phyloP scores from a whole-genome alignment of 2,329 filamentous ascomycete species.

The Fusarium sp. region DNA sequence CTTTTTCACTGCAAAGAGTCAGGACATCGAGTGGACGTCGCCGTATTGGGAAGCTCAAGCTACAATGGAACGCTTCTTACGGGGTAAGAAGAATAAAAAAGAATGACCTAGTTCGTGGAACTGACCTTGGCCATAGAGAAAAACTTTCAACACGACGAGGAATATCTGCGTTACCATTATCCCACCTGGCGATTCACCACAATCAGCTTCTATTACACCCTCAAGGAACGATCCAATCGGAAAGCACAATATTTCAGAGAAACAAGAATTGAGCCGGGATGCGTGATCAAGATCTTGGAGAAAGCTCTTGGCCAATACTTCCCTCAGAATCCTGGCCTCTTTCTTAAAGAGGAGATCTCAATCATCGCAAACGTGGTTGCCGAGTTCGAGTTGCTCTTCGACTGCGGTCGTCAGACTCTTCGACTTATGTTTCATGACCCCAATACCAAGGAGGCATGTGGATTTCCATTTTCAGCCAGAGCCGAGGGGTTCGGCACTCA shows the following conservation, averaged over 20 bases:
- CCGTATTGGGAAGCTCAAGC: not conserved
- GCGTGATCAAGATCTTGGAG: not conserved
- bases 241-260: rapidly evolving
- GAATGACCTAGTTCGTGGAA: rapidly evolving
- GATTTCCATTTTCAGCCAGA: not conserved
- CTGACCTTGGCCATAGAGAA: not conserved
- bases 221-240: no score
- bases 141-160: rapidly evolving
- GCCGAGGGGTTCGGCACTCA: not conserved
- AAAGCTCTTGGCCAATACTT: not conserved
- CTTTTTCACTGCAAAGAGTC: not conserved
- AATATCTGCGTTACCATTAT: rapidly evolving
- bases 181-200: not conserved
- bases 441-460: rapidly evolving
- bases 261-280: not conserved
- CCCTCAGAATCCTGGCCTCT: rapidly evolving
- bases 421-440: not conserved
- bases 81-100: not conserved
- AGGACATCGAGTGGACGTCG: not conserved
- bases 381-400: rapidly evolving
- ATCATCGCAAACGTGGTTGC: rapidly evolving
- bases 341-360: rapidly evolving
- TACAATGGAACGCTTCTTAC: not conserved
- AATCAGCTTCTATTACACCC: not conserved
- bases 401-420: rapidly evolving